Percentiles rank a stretch among this genome's conserved stretches.
These are phyloP conservation scores for Leccinum pachyderme DNA, from an alignment of 1,284 basidiomycete species.

Conservation along the genomic window DNA sequence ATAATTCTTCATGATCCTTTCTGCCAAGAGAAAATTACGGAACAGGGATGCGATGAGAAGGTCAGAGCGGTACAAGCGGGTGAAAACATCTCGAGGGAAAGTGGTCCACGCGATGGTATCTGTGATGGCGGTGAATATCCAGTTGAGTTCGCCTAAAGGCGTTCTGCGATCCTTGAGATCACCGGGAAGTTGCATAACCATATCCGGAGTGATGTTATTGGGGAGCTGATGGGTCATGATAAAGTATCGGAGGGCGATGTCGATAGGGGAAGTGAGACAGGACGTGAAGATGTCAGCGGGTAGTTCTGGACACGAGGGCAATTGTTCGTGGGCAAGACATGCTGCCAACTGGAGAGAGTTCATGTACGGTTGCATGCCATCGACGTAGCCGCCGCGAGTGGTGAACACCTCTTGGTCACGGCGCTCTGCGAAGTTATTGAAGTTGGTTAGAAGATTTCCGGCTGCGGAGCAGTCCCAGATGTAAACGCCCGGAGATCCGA, in stretches of 20 bases:
- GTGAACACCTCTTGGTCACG: constrained; percentile 77
- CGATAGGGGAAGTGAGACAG: constrained; percentile 96
- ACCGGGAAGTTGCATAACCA: constrained; percentile 95
- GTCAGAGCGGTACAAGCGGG: constrained; percentile 92
- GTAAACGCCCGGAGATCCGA: constrained; percentile 93
- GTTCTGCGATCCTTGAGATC: constrained; percentile 96
- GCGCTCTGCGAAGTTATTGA: constrained; percentile 83
- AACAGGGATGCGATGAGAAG: constrained; percentile 95
- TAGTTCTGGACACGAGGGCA: constrained; percentile 95
- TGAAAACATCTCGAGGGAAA: constrained; percentile 91
- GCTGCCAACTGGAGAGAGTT: constrained; percentile 96
- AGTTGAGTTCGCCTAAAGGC: constrained; percentile 95
- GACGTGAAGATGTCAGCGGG: constrained; percentile 98
- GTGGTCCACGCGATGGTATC: constrained; percentile 99
- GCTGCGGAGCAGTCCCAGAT: constrained; percentile 99
- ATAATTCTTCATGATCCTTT: constrained; percentile 98
- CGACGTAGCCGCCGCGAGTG: constrained; percentile 57
- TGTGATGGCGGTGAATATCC: constrained; percentile 99
- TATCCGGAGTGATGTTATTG: constrained; percentile 78
- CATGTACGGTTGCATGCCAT: constrained; percentile 71
- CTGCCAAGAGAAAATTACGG: constrained; percentile 94
- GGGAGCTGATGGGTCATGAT: constrained; percentile 88
- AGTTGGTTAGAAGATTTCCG: constrained; percentile 90
- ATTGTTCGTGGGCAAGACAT: constrained; percentile 86
- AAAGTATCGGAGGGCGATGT: constrained; percentile 94